Evolutionary conservation across 176 grass and related monocot species (phyloP).

Genomic region (Pharus latifolius): DNA sequence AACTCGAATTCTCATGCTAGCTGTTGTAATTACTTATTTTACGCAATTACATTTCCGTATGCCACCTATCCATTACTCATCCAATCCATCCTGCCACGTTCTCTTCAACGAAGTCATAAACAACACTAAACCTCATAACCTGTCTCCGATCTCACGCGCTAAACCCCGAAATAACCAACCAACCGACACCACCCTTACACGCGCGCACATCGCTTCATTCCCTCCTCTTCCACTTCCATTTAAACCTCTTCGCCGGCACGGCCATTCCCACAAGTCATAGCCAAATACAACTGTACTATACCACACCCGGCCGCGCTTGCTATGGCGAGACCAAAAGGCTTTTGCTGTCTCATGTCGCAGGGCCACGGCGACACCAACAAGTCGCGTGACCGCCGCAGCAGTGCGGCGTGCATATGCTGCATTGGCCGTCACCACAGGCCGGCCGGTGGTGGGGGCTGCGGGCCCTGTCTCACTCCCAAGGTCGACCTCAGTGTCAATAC

Average conservation of each 20-base stretch:
- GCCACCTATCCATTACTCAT: background rate
- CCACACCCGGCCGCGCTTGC: background rate
- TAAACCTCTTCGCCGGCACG: conserved; percentile 20
- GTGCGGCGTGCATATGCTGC: conserved; percentile 74
- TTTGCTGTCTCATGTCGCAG: conserved; percentile 48
- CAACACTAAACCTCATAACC: background rate
- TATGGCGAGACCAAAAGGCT: conserved; percentile 22
- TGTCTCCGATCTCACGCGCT: conserved; percentile 24
- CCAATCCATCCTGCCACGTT: conserved; percentile 48
- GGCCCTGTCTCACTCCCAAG: conserved; percentile 1
- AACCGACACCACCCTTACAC: conserved; percentile 26
- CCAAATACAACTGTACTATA: background rate
- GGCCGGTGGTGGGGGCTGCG: background rate
- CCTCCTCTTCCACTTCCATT: background rate
- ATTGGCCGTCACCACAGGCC: conserved; percentile 46
- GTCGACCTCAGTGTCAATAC: conserved; percentile 9
- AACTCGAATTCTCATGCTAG: too few relatives aligned
- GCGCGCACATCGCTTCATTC: conserved; percentile 16
- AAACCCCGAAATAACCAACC: background rate
- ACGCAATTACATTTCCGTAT: too few relatives aligned
- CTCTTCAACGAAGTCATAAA: background rate
- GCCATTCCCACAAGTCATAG: background rate
- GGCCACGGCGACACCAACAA: conserved; percentile 3
- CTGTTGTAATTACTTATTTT: too few relatives aligned
- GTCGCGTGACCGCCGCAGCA: conserved; percentile 2